Percentiles rank a stretch among this genome's conserved stretches.
phyloP scores from a whole-genome alignment of 139 green algal species.

The Astrephomene gubernaculifera region DNA sequence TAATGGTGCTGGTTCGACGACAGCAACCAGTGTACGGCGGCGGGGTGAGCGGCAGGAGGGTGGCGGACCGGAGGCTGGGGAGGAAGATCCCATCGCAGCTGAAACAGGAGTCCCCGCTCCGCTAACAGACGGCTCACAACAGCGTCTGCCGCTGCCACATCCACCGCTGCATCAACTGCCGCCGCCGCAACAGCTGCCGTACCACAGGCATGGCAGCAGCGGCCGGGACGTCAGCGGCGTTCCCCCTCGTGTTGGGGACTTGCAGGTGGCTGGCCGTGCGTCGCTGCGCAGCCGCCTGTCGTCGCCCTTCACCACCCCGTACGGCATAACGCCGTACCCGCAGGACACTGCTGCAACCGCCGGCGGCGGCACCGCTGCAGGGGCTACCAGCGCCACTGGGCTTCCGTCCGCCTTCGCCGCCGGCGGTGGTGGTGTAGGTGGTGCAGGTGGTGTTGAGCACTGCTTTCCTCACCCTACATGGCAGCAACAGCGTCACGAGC shows the following conservation, averaged over 20 bases:
- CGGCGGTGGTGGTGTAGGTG: not conserved
- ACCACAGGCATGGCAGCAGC: not conserved
- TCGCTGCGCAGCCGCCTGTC: slow-evolving; percentile 35
- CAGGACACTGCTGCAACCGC: not conserved
- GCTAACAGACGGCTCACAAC: no score
- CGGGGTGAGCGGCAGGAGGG: no score
- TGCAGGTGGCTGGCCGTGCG: not conserved
- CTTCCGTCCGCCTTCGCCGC: no score
- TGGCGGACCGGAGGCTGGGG: not conserved
- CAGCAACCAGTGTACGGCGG: no score
- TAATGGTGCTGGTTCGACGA: not conserved
- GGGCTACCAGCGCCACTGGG: no score
- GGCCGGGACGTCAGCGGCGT: not conserved
- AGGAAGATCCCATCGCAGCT: not conserved
- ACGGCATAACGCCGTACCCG: not conserved
- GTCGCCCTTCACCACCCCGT: slow-evolving; percentile 21
- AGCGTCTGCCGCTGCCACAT: not conserved
- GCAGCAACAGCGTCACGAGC: not conserved
- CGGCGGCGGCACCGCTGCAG: not conserved
- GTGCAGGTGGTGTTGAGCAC: not conserved
- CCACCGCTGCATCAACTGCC: not conserved
- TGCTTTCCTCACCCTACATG: not conserved
- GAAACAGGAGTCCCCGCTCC: no score
- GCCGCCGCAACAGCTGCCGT: not conserved
- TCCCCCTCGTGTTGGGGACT: not conserved